A percentile compares a stretch with the other conserved stretches of the same genome.
Conservation (phyloP, 345 rosid species). For the Erodium maritimum region DNA sequence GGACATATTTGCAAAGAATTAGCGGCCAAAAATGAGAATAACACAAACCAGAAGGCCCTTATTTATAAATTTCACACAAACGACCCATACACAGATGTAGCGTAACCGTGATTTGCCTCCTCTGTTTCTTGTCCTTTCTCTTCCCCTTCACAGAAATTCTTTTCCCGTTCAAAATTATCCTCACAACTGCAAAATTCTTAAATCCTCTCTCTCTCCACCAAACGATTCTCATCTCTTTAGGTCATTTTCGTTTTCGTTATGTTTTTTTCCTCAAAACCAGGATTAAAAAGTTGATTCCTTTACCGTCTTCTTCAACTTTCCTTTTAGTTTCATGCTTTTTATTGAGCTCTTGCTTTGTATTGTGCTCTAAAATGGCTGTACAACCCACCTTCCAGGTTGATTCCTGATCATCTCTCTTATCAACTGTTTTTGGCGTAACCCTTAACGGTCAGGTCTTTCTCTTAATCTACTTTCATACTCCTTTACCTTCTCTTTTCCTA, state of each 20-base stretch:
- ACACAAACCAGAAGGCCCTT: not conserved
- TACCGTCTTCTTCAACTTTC: not conserved
- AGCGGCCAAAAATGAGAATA: not conserved
- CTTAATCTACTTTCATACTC: not conserved
- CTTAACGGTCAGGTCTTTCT: no score
- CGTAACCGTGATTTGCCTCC: not conserved
- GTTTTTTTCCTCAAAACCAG: not conserved
- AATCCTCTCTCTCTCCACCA: not conserved
- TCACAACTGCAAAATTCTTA: not conserved
- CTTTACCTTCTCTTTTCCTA: not conserved
- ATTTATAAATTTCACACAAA: not conserved
- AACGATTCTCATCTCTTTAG: not conserved
- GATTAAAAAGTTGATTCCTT: not conserved
- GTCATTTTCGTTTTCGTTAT: not conserved
- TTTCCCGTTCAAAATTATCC: not conserved
- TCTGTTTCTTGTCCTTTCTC: no score
- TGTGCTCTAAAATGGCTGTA: not conserved
- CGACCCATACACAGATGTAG: not conserved
- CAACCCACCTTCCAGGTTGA: not conserved
- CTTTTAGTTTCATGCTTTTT: not conserved
- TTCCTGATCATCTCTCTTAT: not conserved
- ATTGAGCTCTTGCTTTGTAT: no score
- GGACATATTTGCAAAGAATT: not conserved
- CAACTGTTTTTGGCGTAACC: not conserved
- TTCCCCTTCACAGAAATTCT: no score